Evolutionary conservation across 192 early-diverging fungal species (phyloP).

Genomic region (Backusella tarrabulga): DNA sequence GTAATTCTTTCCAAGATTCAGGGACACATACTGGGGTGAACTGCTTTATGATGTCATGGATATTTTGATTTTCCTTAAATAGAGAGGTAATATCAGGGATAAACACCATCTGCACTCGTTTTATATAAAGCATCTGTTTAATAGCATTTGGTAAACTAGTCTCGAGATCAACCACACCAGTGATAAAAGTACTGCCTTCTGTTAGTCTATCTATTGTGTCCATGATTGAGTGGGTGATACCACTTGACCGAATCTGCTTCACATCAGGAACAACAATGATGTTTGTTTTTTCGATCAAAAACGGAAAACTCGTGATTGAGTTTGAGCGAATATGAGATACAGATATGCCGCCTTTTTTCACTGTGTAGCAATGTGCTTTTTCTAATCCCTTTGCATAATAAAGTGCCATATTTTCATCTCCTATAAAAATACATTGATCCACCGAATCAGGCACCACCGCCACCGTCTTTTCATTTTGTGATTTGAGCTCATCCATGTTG

Average conservation of each 20-base stretch:
- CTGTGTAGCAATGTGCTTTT: neutral
- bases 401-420: neutral
- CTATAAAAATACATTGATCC: neutral
- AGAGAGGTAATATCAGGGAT: neutral
- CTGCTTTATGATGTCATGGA: neutral
- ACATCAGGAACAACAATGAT: neutral
- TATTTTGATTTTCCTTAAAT: neutral
- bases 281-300: neutral
- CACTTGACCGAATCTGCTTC: neutral
- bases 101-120: neutral
- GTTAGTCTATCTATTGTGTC: neutral
- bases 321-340: neutral
- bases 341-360: neutral
- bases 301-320: neutral
- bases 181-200: neutral
- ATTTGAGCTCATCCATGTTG: neutral
- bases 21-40: neutral
- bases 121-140: neutral
- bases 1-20: neutral
- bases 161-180: neutral
- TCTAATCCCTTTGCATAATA: neutral
- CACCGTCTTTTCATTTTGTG: neutral
- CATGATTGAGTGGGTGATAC: neutral
- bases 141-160: neutral
- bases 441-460: neutral